Conservation (phyloP, 345 rosid species). For the Gossypium sturtianum region DNA sequence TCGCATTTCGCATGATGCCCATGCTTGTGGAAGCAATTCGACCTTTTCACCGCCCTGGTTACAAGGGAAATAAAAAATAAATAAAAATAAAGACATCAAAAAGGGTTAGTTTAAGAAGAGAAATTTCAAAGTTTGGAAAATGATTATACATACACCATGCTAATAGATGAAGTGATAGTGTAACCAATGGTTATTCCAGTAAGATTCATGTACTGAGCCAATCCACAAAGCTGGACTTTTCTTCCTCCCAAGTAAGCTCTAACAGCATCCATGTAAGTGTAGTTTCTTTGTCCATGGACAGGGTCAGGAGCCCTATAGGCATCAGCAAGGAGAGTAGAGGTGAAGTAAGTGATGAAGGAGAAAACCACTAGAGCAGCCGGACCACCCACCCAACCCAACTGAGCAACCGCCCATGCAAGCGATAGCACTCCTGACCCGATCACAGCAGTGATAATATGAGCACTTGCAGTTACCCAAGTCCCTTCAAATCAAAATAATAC, state of each 20-base stretch:
- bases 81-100: not conserved
- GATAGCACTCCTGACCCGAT: conserved; percentile 88
- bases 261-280: conserved; percentile 86
- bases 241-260: conserved; percentile 67
- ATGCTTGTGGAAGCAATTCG: conserved; percentile 65
- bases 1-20: conserved; percentile 56
- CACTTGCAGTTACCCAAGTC: conserved; percentile 73
- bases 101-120: not conserved
- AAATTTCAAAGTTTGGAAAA: not conserved
- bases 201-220: conserved; percentile 71
- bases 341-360: conserved; percentile 69
- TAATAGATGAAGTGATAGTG: conserved; percentile 84
- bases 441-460: conserved; percentile 90
- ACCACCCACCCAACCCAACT: conserved; percentile 81
- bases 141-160: conserved; percentile 71
- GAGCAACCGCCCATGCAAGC: conserved; percentile 86
- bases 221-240: conserved; percentile 57
- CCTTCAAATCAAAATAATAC: conserved; percentile 31
- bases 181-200: conserved; percentile 67
- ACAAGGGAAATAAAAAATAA: not conserved
- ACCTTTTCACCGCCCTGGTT: conserved; percentile 66
- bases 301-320: conserved; percentile 70
- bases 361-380: conserved; percentile 58
- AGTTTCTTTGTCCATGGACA: conserved; percentile 62
- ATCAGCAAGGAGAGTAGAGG: conserved; percentile 76